Evolutionary conservation across 2,329 filamentous ascomycete genomes (phyloP), one percentile per base, ranked within the genome.

Genomic region (Microcera coccophila): DNA sequence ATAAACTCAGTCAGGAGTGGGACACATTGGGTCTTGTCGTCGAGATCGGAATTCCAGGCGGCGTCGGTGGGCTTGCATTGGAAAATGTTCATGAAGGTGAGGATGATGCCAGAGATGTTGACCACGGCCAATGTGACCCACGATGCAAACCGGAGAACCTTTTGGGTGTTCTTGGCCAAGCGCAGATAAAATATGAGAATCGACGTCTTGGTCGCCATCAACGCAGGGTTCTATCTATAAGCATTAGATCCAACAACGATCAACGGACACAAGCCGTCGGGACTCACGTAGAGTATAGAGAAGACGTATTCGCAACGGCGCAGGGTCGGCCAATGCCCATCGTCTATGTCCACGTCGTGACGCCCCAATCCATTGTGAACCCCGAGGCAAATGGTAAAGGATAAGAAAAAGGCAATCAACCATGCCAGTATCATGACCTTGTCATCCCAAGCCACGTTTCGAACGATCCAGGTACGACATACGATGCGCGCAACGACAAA

Each of bases 141-240:
- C n/a, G 88, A 93, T n/a, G 84, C 82, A 66, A 85, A 79, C 45
- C 85, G 81, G 52, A 95, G 84, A 38, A 90, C 73, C 49, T 81
- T 80, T 53, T 94, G 82, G 0, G 79, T 83, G 45, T 88, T 86
- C 56, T 84, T 85, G 19, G 88, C 87, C 36, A 96, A 74, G 31
- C 85, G 84, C 38, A 96, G 74, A 67, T 94, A 96, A 65, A 96
- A 96, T 40, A 93, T 76, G 44, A 96, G 74, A 55, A 96, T 87
- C n/a, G 89, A 94, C 0, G 87, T 90, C 68, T 96, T 96, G 38
- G 88, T 89, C 3, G 85, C 82, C 87, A 95, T 94, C 42, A 95
- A 73, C 3, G 87, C 85, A 11, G 90, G 90, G 60, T 95, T 94
- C 82, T 90, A 50, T 11, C 8, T 11, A 32, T 32, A 32, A 15